Conservation (phyloP, 148 eudicot genomes). For the Vaccinium darrowii region DNA sequence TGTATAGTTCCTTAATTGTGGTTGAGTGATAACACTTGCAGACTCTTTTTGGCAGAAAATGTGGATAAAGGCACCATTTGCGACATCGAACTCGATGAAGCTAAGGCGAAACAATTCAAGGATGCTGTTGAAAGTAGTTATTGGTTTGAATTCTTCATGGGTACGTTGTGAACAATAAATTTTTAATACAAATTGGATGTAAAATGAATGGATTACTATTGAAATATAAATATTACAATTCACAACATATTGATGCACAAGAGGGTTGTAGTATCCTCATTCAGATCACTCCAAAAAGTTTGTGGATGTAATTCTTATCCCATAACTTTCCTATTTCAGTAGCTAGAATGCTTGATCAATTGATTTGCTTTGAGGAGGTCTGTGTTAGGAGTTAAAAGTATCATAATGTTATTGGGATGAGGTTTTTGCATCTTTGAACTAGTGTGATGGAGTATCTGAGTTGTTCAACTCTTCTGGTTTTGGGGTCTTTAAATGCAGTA, state of each 20-base stretch:
- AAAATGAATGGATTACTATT: too few relatives aligned
- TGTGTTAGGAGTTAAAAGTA: background rate
- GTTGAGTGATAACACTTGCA: background rate
- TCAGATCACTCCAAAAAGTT: background rate
- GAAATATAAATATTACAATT: too few relatives aligned
- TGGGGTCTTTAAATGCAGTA: background rate
- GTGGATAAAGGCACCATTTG: constrained; percentile 66
- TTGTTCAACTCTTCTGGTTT: background rate
- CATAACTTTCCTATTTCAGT: background rate
- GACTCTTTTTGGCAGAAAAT: constrained; percentile 56
- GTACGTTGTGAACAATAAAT: constrained; percentile 34
- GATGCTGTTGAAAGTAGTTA: constrained; percentile 85
- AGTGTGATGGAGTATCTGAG: background rate
- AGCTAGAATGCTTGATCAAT: background rate
- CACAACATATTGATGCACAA: too few relatives aligned
- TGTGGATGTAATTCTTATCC: background rate
- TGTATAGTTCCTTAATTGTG: constrained; percentile 8
- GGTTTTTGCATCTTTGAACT: background rate
- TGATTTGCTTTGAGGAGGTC: background rate
- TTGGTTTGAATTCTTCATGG: constrained; percentile 96
- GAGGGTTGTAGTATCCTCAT: too few relatives aligned
- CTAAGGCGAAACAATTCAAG: constrained; percentile 73
- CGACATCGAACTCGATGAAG: constrained; percentile 71
- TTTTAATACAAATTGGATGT: too few relatives aligned
- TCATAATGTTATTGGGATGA: too few relatives aligned